Evolutionary conservation across 1,139 yeast genomes (phyloP).

Genomic region (Magnusiomyces sp.): DNA sequence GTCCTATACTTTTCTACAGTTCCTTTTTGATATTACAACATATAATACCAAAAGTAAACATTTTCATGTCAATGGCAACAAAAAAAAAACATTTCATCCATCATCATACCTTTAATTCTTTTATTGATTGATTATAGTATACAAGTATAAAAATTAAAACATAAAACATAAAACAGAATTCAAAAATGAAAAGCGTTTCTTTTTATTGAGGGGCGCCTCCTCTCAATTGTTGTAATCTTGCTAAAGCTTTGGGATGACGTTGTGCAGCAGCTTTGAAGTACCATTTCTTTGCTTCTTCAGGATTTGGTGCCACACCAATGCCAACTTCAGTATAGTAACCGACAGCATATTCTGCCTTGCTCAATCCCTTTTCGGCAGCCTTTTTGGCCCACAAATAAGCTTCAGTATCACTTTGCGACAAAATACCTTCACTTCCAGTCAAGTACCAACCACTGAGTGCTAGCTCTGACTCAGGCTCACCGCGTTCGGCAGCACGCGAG

Average conservation of each 20-base stretch:
- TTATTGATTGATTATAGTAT: too few species aligned
- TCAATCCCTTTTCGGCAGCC: slow-evolving; percentile 70
- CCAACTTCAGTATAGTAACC: slow-evolving; percentile 81
- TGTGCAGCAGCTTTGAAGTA: slow-evolving; percentile 52
- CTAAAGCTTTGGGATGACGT: slow-evolving; percentile 48
- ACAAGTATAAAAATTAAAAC: too few species aligned
- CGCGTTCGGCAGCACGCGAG: slow-evolving; percentile 58
- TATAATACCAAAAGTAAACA: too few species aligned
- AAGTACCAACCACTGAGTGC: slow-evolving; percentile 91
- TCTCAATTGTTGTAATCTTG: slow-evolving; percentile 31
- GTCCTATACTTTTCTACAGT: too few species aligned
- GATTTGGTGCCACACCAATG: slow-evolving; percentile 48
- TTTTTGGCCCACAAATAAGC: slow-evolving; percentile 87
- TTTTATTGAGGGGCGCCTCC: not conserved
- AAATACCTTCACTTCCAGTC: slow-evolving; percentile 66
- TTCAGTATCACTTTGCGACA: slow-evolving; percentile 63
- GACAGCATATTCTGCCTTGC: slow-evolving; percentile 76
- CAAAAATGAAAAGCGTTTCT: too few species aligned
- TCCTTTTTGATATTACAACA: too few species aligned
- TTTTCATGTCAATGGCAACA: too few species aligned
- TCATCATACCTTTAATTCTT: too few species aligned
- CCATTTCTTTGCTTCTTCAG: slow-evolving; percentile 44
- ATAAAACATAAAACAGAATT: too few species aligned
- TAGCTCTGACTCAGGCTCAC: slow-evolving; percentile 81
- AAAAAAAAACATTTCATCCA: too few species aligned